Evolutionary conservation across 2,329 filamentous ascomycete species (phyloP), one percentile per base, ranked within the genome.

Genomic region (Daldinia sp.): DNA sequence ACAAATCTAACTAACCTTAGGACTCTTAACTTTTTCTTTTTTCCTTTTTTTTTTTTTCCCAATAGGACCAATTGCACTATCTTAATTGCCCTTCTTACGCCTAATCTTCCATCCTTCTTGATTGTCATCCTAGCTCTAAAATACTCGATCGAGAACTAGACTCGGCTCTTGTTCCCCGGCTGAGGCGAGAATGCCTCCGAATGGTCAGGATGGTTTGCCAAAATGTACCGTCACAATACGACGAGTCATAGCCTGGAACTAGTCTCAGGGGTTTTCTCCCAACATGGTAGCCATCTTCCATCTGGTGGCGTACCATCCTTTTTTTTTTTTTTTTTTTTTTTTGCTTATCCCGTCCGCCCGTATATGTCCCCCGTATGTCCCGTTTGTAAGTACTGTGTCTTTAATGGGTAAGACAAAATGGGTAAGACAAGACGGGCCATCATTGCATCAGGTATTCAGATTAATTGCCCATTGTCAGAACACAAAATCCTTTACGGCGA

Each of bases 181-280:
- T 66, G 62, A 66, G 48, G 56, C 39, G 56, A 65, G 35, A 66
- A 64, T 67, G 59, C 58, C 65, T 62, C 62, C 58, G 66, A 69
- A 60, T 69, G 64, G 58, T 64, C n/a, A n/a, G n/a, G n/a, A n/a
- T n/a, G n/a, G n/a, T n/a, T n/a, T n/a, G 55, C 56, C 29, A 66
- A 62, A 63, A 37, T 63, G 39, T 45, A 52, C 55, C 59, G 61
- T 63, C 60, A 67, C 58, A 64, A n/a, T 43, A 57, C 49, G 17
- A 64, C 64, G 63, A 68, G 68, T 66, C 70, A 70, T 67, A 66
- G 29, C 17, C 47, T 62, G 56, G 60, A 61, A 59, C 63, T 68
- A 66, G 65, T 63, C 47, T 66, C 67, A 69, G 67, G 65, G 67
- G 67, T 47, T 60, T 37, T 32, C 19, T 25, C 41, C 51, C 47